Evolutionary conservation across 129 eudicot genomes (phyloP).

Genomic region (Ambrosia trifida): DNA sequence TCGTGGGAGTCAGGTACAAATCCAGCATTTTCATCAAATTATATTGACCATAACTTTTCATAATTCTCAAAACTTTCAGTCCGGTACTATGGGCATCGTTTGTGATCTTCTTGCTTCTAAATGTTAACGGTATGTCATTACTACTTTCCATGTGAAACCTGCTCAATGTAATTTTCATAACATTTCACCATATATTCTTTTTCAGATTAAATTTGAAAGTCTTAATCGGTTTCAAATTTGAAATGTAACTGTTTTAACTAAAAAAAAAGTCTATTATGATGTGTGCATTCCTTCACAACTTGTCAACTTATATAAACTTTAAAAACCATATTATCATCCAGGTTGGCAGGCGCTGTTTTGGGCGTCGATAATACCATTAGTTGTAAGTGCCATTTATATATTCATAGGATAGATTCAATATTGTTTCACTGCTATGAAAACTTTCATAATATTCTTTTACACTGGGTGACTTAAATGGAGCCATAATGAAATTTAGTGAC

Average conservation of each 20-base stretch:
- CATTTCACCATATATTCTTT: background rate
- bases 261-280: too few relatives aligned
- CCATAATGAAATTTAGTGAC: too few relatives aligned
- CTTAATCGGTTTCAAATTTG: background rate
- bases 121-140: background rate
- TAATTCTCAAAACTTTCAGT: constrained; percentile 29
- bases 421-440: too few relatives aligned
- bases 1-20: background rate
- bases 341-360: constrained; percentile 86
- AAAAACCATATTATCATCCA: constrained; percentile 23
- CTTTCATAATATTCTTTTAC: too few relatives aligned
- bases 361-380: constrained; percentile 79
- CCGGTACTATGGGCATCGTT: background rate
- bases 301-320: background rate
- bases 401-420: background rate
- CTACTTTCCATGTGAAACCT: too few relatives aligned
- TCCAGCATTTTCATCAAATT: constrained; percentile 1
- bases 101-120: background rate
- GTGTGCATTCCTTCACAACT: background rate
- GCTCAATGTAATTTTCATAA: background rate
- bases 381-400: constrained; percentile 48
- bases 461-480: too few relatives aligned
- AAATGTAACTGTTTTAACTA: too few relatives aligned
- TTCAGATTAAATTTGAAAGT: background rate
- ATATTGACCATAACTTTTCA: background rate